Percentiles rank a stretch among this genome's conserved stretches.
phyloP scores from a whole-genome alignment of 116 monocot genomes.

The Papilionanthe hybrid region DNA sequence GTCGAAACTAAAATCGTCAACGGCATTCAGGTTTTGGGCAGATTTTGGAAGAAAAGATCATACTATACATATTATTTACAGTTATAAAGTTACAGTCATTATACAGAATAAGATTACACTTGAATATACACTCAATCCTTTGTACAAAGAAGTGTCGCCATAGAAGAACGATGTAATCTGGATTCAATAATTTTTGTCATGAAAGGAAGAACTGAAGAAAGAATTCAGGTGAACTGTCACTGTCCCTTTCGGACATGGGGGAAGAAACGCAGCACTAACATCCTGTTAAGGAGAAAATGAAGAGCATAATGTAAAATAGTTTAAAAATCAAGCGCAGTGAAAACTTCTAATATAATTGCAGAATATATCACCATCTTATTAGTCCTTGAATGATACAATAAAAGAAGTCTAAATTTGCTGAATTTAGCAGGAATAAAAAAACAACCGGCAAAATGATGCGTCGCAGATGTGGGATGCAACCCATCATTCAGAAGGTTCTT shows the following conservation, averaged over 20 bases:
- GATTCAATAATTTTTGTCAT: background rate
- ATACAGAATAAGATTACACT: background rate
- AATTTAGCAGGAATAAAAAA: no score
- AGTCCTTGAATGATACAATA: no score
- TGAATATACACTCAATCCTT: background rate
- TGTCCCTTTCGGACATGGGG: constrained; percentile 25
- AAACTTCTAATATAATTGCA: no score
- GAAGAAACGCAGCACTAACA: constrained; percentile 31
- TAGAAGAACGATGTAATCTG: background rate
- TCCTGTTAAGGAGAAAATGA: constrained; percentile 16
- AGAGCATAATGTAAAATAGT: background rate
- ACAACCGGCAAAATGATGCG: no score
- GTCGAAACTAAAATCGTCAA: background rate
- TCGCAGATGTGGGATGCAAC: no score
- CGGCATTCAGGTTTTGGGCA: background rate
- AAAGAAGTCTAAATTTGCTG: no score
- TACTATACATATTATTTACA: background rate
- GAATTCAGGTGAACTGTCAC: constrained; percentile 8
- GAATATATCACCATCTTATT: no score
- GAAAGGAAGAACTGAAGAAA: background rate
- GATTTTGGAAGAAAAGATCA: background rate
- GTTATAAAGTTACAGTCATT: background rate
- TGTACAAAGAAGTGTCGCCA: background rate
- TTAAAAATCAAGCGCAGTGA: no score
- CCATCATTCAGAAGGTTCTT: no score